Evolutionary conservation across 1,139 yeast genomes (phyloP), one percentile per base, ranked within the genome.

Genomic region (Sugiyamaella pinicola): DNA sequence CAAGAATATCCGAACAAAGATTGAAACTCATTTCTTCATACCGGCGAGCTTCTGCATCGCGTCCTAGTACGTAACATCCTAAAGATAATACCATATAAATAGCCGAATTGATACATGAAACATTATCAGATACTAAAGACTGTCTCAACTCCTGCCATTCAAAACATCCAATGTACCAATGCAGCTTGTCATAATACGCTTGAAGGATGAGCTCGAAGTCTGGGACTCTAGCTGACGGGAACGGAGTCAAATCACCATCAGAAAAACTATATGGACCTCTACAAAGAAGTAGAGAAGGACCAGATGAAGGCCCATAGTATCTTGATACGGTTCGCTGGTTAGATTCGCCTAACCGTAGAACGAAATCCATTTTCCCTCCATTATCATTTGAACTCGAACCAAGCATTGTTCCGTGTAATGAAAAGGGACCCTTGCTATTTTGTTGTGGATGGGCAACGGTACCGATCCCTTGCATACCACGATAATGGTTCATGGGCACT

Each of bases 281-380:
- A 42, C 61, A 57, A 8, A 59, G 50, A 22, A 59, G 51, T 19
- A 59, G 48, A 29, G 61, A 53, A 1, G 62, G 62, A 1, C 62
- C 62, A 4, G 60, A 57, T 29, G 59, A 55, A 2, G 61, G 61
- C 1, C 62, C 62, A 38, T 55, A 59, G 50, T 59, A 59, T 33
- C 59, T 48, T 22, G 56, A 44, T 4, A 52, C 50, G 12, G 44
- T 47, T 8, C 54, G 46, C 48, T 59, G 60, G 34, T 55, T 53
- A n/a, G 56, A 51, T 15, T 47, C 31, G 19, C 60, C 62, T 38
- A 55, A 39, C 12, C 60, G 49, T 3, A 59, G 31, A n/a, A 58
- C 55, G 47, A 58, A 59, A 38, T 54, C 52, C 17, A 33, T 22
- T 15, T 38, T 39, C 7, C 26, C 47, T 3, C 21, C 49, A 35